Percentiles rank a stretch among this genome's conserved stretches.
Evolutionary conservation across 2,329 filamentous ascomycete species (phyloP).

Genomic region (Fusarium tupiense): DNA sequence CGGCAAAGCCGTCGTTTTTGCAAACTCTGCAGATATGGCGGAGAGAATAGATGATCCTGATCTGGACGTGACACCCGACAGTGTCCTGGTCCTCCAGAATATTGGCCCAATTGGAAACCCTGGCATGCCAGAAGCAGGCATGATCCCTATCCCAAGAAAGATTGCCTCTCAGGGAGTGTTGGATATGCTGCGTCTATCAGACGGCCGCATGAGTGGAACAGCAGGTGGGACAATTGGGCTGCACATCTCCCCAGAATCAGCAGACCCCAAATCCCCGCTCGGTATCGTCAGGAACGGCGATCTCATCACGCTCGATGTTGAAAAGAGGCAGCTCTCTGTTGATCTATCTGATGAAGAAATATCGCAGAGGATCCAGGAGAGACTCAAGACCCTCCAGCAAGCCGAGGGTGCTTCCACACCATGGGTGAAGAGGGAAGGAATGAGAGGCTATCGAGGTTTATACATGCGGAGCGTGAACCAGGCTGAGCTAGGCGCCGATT

Average conservation of each 20-base stretch:
- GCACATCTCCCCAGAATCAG: slow-evolving; percentile 87
- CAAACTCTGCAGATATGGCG: slow-evolving; percentile 79
- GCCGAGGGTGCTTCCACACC: slow-evolving; percentile 37
- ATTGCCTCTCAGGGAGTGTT: slow-evolving; percentile 77
- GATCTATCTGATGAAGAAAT: slow-evolving; percentile 78
- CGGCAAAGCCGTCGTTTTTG: slow-evolving; percentile 70
- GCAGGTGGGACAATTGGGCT: slow-evolving; percentile 90
- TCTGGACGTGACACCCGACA: slow-evolving; percentile 69
- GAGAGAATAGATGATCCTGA: slow-evolving; percentile 64
- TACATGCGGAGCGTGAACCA: slow-evolving; percentile 70
- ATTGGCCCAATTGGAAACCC: slow-evolving; percentile 91
- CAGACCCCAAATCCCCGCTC: slow-evolving; percentile 77
- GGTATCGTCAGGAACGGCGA: slow-evolving; percentile 82
- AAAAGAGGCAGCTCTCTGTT: slow-evolving; percentile 66
- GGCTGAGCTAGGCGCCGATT: slow-evolving; percentile 67
- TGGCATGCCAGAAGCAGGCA: slow-evolving; percentile 88
- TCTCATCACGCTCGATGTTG: slow-evolving; percentile 80
- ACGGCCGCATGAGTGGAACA: slow-evolving; percentile 87
- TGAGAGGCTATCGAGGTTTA: slow-evolving; percentile 66
- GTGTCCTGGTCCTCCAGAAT: slow-evolving; percentile 83
- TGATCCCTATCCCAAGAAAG: slow-evolving; percentile 75
- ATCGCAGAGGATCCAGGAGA: slow-evolving; percentile 64
- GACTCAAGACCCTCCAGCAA: slow-evolving; percentile 57
- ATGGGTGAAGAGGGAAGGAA: slow-evolving; percentile 1
- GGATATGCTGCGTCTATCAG: slow-evolving; percentile 86